A percentile compares a stretch with the other conserved stretches of the same genome.
phyloP scores from a whole-genome alignment of 768 basidiomycete species.

The Mycena floridula region DNA sequence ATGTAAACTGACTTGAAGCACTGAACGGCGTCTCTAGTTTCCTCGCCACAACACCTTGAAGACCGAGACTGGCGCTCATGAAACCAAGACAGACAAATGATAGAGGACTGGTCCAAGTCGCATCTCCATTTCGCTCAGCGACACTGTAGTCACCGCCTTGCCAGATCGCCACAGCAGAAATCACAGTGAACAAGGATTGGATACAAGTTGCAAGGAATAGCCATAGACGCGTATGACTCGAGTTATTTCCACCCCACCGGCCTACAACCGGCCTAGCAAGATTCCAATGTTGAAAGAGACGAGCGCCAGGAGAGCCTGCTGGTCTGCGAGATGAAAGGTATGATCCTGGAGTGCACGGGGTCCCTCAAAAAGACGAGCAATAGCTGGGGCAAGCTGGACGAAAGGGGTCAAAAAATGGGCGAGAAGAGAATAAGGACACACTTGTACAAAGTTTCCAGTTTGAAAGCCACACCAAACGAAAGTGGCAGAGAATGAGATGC shows the following conservation, averaged over 20 bases:
- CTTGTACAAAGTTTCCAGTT: conserved; percentile 71
- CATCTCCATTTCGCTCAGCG: conserved; percentile 30
- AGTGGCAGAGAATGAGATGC: conserved; percentile 69
- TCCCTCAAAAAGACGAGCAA: conserved; percentile 46
- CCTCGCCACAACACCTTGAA: conserved; percentile 65
- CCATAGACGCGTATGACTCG: conserved; percentile 55
- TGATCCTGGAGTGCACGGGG: conserved; percentile 22
- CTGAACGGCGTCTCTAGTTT: conserved; percentile 45
- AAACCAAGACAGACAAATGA: conserved; percentile 49
- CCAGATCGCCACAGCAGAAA: conserved; percentile 41
- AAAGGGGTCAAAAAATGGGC: conserved; percentile 2
- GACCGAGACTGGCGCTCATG: conserved; percentile 47
- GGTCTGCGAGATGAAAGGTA: conserved; percentile 51
- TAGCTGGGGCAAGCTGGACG: conserved; percentile 44
- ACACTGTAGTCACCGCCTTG: conserved; percentile 33
- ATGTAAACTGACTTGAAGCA: conserved; percentile 30
- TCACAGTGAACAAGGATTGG: conserved; percentile 48
- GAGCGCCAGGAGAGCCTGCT: conserved; percentile 49
- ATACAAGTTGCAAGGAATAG: conserved; percentile 42
- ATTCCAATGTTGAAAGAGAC: conserved; percentile 46
- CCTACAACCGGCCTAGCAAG: conserved; percentile 43
- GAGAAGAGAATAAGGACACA: conserved; percentile 18
- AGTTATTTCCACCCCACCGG: conserved; percentile 79
- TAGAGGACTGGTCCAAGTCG: conserved; percentile 41
- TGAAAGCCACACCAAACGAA: too few species aligned